Base-by-base conservation (phyloP, 441 rosid species). In the Populus hybrid region DNA sequence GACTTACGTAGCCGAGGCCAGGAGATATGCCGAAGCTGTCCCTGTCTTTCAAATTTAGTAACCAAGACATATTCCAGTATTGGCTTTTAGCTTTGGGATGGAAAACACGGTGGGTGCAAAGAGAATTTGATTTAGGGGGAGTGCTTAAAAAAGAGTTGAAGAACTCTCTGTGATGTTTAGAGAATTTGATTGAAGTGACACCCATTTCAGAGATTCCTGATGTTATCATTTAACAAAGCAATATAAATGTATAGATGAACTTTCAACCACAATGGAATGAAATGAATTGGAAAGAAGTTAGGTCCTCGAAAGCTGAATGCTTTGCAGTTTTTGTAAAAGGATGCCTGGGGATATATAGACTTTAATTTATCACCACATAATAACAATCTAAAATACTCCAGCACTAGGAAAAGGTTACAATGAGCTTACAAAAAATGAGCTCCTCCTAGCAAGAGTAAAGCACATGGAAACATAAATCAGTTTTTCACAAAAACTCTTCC, bases 111-210 rank as follows among this genome's bases (percentile, higher is more conserved):
- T 30, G 66, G 79, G 77, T 71, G 50, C 38, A 72, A 67, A 36
- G 57, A 36, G 38, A 76, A 28, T 53, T 57, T 75, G n/a, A 4
- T 28, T 21, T 30, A 18, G 1, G 38, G 6, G 19, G 19, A n/a
- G n/a, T 32, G 32, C 32, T 42, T 5, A 19, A 53, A 30, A 53
- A 21, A 24, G 69, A 38, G 53, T 21, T 35, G 32, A 30, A 30
- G 40, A 14, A 35, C 4, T 32, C 30, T 40, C 3, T 69, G 35
- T 23, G 64, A 28, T 73, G 53, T 30, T 16, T 64, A 57, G 42
- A 24, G 57, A 74, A 21, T 36, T 69, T 74, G 74, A 74, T 74
- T 76, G 79, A 80, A 76, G 64, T 75, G 79, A 80, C 82, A 80
- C 34, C 69, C 75, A 71, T 65, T 24, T 35, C 35, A 71, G 57